Evolutionary conservation across 768 basidiomycete genomes (phyloP).

Genomic region (Serendipita sp.): DNA sequence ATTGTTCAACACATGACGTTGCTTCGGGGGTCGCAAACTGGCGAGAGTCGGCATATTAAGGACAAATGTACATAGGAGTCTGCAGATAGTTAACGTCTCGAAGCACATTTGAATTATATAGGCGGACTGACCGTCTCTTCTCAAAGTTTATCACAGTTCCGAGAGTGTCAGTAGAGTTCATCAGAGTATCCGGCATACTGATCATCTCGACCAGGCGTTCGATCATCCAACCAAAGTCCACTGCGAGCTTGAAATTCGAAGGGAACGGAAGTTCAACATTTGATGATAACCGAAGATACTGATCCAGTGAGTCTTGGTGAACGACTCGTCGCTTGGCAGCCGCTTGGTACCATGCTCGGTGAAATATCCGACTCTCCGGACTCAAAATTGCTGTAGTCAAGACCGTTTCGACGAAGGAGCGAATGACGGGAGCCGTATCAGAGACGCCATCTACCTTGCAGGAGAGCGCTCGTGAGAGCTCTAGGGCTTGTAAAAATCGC

Average conservation of each 20-base stretch:
- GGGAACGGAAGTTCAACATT: constrained; percentile 17
- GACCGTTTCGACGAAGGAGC: constrained; percentile 70
- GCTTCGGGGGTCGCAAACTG: constrained; percentile 27
- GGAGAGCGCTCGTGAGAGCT: constrained; percentile 47
- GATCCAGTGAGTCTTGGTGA: constrained; percentile 33
- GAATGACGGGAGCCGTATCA: constrained; percentile 37
- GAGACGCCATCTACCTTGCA: constrained; percentile 21
- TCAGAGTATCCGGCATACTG: constrained; percentile 53
- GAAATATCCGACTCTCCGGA: constrained; percentile 62
- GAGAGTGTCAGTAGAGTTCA: constrained; percentile 36
- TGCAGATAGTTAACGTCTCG: constrained; percentile 20
- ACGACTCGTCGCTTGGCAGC: constrained; percentile 50
- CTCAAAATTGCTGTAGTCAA: constrained; percentile 62
- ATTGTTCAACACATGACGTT: constrained; percentile 42
- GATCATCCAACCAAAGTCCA: constrained; percentile 71
- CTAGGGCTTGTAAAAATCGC: constrained; percentile 50
- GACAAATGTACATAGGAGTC: constrained; percentile 54
- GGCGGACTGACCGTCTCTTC: constrained; percentile 49
- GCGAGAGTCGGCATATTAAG: constrained; percentile 34
- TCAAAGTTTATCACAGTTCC: constrained; percentile 61
- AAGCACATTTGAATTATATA: background rate
- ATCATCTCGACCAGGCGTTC: constrained; percentile 71
- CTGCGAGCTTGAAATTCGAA: constrained; percentile 39
- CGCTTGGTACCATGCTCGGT: constrained; percentile 63
- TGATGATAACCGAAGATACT: background rate